Evolutionary conservation across 208 protist species (phyloP).

Genomic region (Leishmania mexicana): DNA sequence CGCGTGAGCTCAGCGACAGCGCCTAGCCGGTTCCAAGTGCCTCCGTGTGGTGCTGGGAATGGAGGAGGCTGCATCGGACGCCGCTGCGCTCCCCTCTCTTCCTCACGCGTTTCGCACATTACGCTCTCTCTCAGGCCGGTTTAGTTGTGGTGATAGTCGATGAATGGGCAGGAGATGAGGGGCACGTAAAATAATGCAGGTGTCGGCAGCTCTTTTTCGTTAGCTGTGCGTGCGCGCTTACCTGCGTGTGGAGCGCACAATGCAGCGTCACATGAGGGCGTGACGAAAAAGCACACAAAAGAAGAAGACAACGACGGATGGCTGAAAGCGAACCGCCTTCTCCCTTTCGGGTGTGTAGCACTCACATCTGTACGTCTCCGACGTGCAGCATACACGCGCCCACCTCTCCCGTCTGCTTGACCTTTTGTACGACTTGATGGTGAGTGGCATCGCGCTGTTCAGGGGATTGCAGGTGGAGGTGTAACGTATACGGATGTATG

Average conservation of each 20-base stretch:
- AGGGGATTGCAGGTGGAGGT: neutral
- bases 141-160: neutral
- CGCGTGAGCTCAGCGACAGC: slow-evolving; percentile 30
- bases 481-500: neutral
- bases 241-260: neutral
- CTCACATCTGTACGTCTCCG: neutral
- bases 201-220: neutral
- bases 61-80: neutral
- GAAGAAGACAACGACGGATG: neutral
- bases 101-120: neutral
- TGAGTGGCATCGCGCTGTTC: neutral
- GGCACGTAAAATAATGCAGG: too few relatives aligned
- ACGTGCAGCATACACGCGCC: neutral
- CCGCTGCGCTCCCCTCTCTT: neutral
- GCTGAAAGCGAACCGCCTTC: neutral
- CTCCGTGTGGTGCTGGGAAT: neutral
- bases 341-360: neutral
- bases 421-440: neutral
- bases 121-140: neutral
- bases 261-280: neutral
- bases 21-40: neutral
- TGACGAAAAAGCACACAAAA: neutral
- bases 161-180: neutral
- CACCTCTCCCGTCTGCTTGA: neutral
- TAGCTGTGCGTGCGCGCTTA: neutral